A percentile compares a stretch with the other conserved stretches of the same genome.
Evolutionary conservation across 2,329 filamentous ascomycete species (phyloP).

Genomic region (Intubia oerlemansii): DNA sequence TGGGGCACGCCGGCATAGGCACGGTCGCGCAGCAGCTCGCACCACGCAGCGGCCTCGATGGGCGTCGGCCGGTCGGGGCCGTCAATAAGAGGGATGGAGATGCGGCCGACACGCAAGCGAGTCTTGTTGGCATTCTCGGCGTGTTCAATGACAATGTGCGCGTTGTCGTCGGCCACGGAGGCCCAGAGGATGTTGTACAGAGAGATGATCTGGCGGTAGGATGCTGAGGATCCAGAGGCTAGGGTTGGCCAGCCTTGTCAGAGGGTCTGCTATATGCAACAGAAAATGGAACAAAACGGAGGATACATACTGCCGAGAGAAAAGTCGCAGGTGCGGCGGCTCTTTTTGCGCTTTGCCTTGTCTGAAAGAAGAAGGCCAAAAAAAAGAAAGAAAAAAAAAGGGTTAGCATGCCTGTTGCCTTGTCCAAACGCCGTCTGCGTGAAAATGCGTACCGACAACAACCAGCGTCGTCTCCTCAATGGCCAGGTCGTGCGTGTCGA

Average conservation of each 20-base stretch:
- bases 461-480: slow-evolving; percentile 6
- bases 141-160: slow-evolving; percentile 50
- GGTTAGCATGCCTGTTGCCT: background rate
- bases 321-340: slow-evolving; percentile 5
- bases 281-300: too few relatives aligned
- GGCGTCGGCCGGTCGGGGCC: slow-evolving; percentile 12
- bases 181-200: slow-evolving; percentile 76
- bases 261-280: too few relatives aligned
- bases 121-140: slow-evolving; percentile 38
- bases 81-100: slow-evolving; percentile 1
- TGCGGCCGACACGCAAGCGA: slow-evolving; percentile 34
- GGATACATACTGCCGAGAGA: background rate
- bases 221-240: too few relatives aligned
- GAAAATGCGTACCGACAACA: slow-evolving; percentile 6
- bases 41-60: slow-evolving; percentile 35
- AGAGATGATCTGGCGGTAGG: slow-evolving; percentile 27
- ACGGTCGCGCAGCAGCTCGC: slow-evolving; percentile 37
- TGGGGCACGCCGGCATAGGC: slow-evolving; percentile 50
- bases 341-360: slow-evolving; percentile 8
- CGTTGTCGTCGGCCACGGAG: slow-evolving; percentile 26
- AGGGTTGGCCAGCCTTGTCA: too few relatives aligned
- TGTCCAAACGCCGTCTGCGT: background rate
- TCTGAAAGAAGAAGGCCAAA: too few relatives aligned
- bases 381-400: too few relatives aligned
- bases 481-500: slow-evolving; percentile 8